Conservation (phyloP, 108 stramenopile species). For the Cyclotella atomus region DNA sequence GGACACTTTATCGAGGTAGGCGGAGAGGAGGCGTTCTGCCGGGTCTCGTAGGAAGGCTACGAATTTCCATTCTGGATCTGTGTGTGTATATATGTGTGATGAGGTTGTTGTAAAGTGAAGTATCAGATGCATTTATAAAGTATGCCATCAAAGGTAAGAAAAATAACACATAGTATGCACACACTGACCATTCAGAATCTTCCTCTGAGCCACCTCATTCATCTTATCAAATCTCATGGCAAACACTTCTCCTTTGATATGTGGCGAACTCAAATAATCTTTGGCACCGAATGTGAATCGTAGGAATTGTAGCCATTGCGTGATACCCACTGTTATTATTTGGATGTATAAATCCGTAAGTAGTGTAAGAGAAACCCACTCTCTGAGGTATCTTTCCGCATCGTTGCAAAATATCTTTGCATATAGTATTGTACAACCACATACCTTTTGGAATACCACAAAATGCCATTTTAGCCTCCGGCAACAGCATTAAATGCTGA, state of each 20-base stretch:
- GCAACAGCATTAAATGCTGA: constrained; percentile 41
- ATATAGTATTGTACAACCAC: neutral
- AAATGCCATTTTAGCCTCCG: constrained; percentile 53
- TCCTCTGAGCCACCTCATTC: constrained; percentile 20
- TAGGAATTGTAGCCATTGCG: constrained; percentile 51
- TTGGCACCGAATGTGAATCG: constrained; percentile 44
- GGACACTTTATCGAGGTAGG: constrained; percentile 42
- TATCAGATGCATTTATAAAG: too few relatives aligned
- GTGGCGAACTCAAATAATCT: constrained; percentile 56
- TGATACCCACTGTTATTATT: constrained; percentile 53
- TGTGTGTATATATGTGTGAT: too few relatives aligned
- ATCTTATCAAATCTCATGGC: constrained; percentile 40
- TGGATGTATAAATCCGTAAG: neutral
- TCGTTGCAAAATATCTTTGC: neutral
- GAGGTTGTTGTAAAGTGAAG: constrained; percentile 18
- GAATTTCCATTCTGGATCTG: constrained; percentile 31
- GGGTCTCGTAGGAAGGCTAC: constrained; percentile 43
- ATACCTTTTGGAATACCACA: constrained; percentile 60
- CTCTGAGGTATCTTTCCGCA: neutral
- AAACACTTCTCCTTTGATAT: constrained; percentile 48
- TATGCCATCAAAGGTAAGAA: neutral
- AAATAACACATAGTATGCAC: constrained; percentile 17
- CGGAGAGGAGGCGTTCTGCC: constrained; percentile 34
- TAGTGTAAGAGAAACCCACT: neutral
- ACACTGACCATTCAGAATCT: constrained; percentile 37